Base-by-base conservation (phyloP, 1,284 basidiomycete species). In the Macrocystidia cucumis region DNA sequence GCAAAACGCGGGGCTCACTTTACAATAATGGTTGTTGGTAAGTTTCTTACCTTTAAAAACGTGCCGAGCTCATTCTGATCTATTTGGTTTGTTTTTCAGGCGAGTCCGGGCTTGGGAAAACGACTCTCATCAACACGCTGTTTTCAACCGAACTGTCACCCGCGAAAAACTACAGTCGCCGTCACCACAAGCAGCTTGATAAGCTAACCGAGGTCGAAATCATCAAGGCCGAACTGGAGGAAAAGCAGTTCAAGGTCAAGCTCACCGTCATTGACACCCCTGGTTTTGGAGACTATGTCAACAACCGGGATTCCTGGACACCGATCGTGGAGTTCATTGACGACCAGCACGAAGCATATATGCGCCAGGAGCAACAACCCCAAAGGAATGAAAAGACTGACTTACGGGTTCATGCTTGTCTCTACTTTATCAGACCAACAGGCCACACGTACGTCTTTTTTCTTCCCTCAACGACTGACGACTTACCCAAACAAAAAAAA, bases 251-350 rank as follows among this genome's bases (percentile, higher is more conserved):
- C 81, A 96, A 93, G 65, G 93, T 97, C 70, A 98, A 98, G 74
- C 80, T 98, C 44, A 95, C 89, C 17, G 93, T 98, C 56, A 95
- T 98, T 52, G 95, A 98, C 64, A 98, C 93, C 14, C 95, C 95
- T 41, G 95, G 95, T 12, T 98, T 98, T 48, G 95, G 95, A 26
- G 95, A 98, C 82, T 98, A 98, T 55, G 92, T 98, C 67, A 98
- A 98, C 83, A 98, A 98, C 77, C 82, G 91, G 43, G 95, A 98
- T 62, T 91, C 89, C 28, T 99, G 95, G 95, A 73, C 80, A 13
- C 95, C 96, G 39, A 98, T 99, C 46, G 85, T 99, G 56, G 95
- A 99, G 62, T 98, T 98, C 61, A 91, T 98, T 52, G 96, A 99
- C 60, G 96, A 98, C 71, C 95, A 98, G 68, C 95, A 98, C 60